Conservation (phyloP, 306 rosid genomes). For the Prunus mongolica region DNA sequence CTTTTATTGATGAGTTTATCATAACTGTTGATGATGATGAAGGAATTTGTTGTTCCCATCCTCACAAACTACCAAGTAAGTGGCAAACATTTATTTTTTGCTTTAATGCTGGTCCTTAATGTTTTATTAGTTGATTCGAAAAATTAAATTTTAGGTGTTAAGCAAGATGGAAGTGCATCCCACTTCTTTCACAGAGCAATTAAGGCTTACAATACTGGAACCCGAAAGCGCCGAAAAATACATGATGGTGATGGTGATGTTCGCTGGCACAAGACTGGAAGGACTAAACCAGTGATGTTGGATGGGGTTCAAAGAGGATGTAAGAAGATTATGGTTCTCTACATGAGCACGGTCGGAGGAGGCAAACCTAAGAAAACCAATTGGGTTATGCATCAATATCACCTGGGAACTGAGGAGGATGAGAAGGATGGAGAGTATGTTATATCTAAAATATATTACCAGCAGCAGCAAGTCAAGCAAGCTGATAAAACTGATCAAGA, state of each 20-base stretch:
- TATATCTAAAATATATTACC: conserved; percentile 70
- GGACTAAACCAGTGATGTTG: conserved; percentile 64
- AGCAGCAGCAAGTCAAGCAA: conserved; percentile 54
- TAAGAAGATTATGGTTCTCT: conserved; percentile 87
- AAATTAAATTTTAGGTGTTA: conserved; percentile 45
- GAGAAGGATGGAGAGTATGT: conserved; percentile 72
- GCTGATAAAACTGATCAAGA: conserved; percentile 50
- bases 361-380: conserved; percentile 77
- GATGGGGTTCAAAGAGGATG: conserved; percentile 65
- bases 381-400: conserved; percentile 93
- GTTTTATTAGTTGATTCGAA: conserved; percentile 6
- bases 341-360: conserved; percentile 44
- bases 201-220: conserved; percentile 85
- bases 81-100: conserved; percentile 5
- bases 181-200: conserved; percentile 81
- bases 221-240: conserved; percentile 75
- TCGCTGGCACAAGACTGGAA: conserved; percentile 96
- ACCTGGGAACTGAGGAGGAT: conserved; percentile 70
- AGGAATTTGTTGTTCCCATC: conserved; percentile 83
- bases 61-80: conserved; percentile 73
- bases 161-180: conserved; percentile 72
- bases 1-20: conserved; percentile 73
- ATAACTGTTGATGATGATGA: conserved; percentile 52
- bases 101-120: conserved; percentile 1
- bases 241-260: conserved; percentile 63